Evolutionary conservation across 139 green algal genomes (phyloP).

Genomic region (Axilococcus clingmanii): DNA sequence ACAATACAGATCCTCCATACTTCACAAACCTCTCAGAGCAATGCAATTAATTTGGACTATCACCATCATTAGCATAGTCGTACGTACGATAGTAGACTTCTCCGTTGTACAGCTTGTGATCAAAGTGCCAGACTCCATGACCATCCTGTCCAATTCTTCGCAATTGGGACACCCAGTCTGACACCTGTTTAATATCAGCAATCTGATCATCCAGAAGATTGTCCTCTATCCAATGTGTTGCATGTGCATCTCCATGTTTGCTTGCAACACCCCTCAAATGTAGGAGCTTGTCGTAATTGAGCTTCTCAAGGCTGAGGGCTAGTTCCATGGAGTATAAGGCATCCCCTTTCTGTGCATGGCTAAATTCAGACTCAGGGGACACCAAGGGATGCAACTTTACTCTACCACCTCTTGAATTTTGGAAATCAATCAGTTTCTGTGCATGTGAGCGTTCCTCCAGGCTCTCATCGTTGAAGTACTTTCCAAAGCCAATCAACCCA

Average conservation of each 20-base stretch:
- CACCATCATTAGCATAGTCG: not conserved
- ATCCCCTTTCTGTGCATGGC: slow-evolving; percentile 42
- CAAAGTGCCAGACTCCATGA: slow-evolving; percentile 77
- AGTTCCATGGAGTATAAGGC: slow-evolving; percentile 93
- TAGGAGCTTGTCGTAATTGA: slow-evolving; percentile 81
- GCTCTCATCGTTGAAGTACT: slow-evolving; percentile 46
- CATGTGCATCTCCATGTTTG: slow-evolving; percentile 57
- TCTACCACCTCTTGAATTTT: slow-evolving; percentile 73
- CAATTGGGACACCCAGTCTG: slow-evolving; percentile 81
- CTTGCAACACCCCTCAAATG: slow-evolving; percentile 38
- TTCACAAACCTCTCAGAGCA: too few relatives aligned
- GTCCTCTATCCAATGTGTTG: slow-evolving; percentile 82
- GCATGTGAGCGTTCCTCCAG: slow-evolving; percentile 84
- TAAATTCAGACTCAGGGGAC: slow-evolving; percentile 70
- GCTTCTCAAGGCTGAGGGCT: slow-evolving; percentile 84
- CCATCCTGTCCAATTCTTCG: slow-evolving; percentile 81
- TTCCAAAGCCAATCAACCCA: slow-evolving; percentile 76
- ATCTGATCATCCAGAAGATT: slow-evolving; percentile 63
- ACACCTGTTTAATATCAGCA: slow-evolving; percentile 62
- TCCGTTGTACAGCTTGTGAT: slow-evolving; percentile 23
- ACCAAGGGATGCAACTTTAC: slow-evolving; percentile 74
- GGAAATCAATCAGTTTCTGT: slow-evolving; percentile 87
- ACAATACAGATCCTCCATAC: too few relatives aligned
- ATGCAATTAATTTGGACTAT: too few relatives aligned
- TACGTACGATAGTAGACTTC: not conserved